Evolutionary conservation across 176 grass and related monocot species (phyloP), one percentile per base, ranked within the genome.

Genomic region (Oryza brachyantha): DNA sequence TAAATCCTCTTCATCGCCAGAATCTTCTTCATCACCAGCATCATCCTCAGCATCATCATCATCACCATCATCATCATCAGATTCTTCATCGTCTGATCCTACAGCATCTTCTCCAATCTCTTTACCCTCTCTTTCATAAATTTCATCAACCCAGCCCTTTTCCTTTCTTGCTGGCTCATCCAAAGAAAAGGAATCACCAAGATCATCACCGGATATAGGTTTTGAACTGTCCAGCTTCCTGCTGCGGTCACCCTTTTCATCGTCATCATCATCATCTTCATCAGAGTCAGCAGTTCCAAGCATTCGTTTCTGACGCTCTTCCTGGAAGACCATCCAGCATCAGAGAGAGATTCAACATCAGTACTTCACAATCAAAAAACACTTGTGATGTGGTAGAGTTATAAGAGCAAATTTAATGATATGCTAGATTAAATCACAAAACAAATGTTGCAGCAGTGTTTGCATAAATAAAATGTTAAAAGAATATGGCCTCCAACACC

Each of bases 261-360:
- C 79, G 66, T 83, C 83, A 58, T 82, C 74, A 11, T 83, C 83
- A 58, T 82, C 74, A 11, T 78, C 83, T 80, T 85, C 87, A 42
- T 92, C 92, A 66, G 87, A 86, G 35, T 89, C 90, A 75, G 85
- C 83, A 85, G 40, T 86, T 52, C 80, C 89, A 64, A 86, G 61
- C 95, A 94, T 98, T 76, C 95, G 84, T 85, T 98, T 90, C 68
- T 85, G 80, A 32, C 95, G 89, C 59, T 98, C 87, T 63, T 94
- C 84, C 90, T 94, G 85, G 54, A 80, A 84, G 55, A 10, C 38
- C 45, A 25, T 64, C 57, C 71, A 75, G 73, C 34, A 87, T 82
- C 37, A 83, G 32, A 68, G 41, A 26, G 39, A 26, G 45, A 84
- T 58, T 64, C 21, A 73, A 37, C 60, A 79, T 50, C 39, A 81